Percentiles rank a stretch among this genome's conserved stretches.
Evolutionary conservation across 148 eudicot genomes (phyloP).

Genomic region (Pouteria glomerata): DNA sequence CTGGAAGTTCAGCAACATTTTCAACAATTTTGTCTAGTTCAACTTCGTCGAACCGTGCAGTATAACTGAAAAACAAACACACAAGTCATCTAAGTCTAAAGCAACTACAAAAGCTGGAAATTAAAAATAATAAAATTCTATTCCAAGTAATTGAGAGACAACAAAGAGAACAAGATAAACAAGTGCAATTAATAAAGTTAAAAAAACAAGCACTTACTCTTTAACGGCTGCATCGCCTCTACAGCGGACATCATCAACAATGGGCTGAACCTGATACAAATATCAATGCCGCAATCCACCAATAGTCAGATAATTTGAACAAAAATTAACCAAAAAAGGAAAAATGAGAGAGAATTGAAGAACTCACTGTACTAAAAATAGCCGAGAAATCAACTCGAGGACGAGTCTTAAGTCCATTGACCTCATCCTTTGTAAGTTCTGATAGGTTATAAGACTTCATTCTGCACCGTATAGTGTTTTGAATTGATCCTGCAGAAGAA

Average conservation of each 20-base stretch:
- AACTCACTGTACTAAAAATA: constrained; percentile 65
- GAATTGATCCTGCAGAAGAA: constrained; percentile 29
- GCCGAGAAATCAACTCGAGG: constrained; percentile 80
- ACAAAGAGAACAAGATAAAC: not conserved
- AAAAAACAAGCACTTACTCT: constrained; percentile 47
- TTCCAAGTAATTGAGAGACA: not conserved
- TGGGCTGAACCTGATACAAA: constrained; percentile 68
- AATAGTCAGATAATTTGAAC: not conserved
- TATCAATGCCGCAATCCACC: not conserved
- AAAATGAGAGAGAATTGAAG: not conserved
- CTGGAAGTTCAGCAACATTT: constrained; percentile 61
- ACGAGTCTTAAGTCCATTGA: constrained; percentile 65
- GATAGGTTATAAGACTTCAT: constrained; percentile 83
- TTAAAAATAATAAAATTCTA: not conserved
- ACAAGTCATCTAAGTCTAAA: not conserved
- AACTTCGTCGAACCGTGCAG: constrained; percentile 68
- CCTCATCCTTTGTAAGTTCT: constrained; percentile 53
- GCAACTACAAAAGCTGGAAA: not conserved
- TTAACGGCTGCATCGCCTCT: constrained; percentile 88
- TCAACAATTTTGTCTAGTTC: constrained; percentile 50
- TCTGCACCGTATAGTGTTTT: constrained; percentile 38
- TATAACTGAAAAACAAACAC: constrained; percentile 41
- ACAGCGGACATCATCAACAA: constrained; percentile 67
- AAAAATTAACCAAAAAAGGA: not conserved
- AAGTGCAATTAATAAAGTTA: not conserved